Conservation (phyloP, 164 flowering plant species). For the Stephania cephalantha region DNA sequence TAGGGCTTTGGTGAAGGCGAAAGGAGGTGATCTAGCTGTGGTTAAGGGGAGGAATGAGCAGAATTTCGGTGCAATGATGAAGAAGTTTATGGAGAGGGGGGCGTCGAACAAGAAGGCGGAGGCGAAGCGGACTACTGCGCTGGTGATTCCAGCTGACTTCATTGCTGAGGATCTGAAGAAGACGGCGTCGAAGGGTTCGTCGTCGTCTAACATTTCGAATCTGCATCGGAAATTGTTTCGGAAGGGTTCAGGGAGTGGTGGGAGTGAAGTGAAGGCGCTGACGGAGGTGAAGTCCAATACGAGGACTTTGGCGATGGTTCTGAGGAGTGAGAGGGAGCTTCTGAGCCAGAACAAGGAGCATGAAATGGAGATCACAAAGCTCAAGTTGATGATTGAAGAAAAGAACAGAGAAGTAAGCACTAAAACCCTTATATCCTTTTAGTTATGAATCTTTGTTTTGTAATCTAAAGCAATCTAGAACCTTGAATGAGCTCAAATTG, state of each 20-base stretch:
- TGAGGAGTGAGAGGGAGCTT: slow-evolving; percentile 96
- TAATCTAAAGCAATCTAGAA: not conserved
- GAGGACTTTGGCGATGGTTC: slow-evolving; percentile 84
- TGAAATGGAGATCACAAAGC: slow-evolving; percentile 53
- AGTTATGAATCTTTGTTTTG: not conserved
- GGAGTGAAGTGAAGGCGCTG: slow-evolving; percentile 48
- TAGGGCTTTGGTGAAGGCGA: slow-evolving; percentile 32
- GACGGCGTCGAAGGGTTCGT: slow-evolving; percentile 36
- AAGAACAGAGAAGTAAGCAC: slow-evolving; percentile 54
- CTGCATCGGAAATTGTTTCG: slow-evolving; percentile 67
- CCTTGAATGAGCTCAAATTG: not conserved
- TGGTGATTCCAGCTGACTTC: slow-evolving; percentile 51
- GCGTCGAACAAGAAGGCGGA: slow-evolving; percentile 22
- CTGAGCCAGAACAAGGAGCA: slow-evolving; percentile 60
- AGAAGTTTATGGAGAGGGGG: slow-evolving; percentile 69
- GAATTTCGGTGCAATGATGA: slow-evolving; percentile 52
- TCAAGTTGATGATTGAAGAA: slow-evolving; percentile 45
- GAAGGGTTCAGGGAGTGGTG: slow-evolving; percentile 24
- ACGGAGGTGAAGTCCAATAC: slow-evolving; percentile 76
- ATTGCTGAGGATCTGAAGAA: slow-evolving; percentile 73
- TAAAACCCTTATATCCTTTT: not conserved
- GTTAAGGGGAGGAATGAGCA: slow-evolving; percentile 29
- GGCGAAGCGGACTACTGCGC: slow-evolving; percentile 12
- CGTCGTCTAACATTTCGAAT: slow-evolving; percentile 26
- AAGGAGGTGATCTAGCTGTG: slow-evolving; percentile 23